Evolutionary conservation across 139 green algal genomes (phyloP), one percentile per base, ranked within the genome.

Genomic region (Chlorella sp.): DNA sequence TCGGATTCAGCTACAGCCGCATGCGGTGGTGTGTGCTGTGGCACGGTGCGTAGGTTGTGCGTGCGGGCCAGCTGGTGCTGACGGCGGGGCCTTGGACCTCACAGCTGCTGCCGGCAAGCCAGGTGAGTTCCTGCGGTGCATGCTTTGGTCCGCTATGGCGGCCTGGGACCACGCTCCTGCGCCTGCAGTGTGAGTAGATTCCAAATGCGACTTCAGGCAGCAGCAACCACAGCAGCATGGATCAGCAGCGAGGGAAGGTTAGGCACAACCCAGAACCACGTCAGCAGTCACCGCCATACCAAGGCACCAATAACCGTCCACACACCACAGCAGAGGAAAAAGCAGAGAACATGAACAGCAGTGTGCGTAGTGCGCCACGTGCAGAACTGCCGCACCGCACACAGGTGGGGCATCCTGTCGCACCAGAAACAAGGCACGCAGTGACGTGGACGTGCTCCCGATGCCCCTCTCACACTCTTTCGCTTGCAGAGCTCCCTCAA

Each of bases 81-180:
- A 63, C 78, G 2, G 70, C 80, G 0, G 90, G 90, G 0, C 74
- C 86, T 0, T 95, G 90, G 90, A 88, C 92, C 23, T 49, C 77
- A 1, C 27, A 85, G 27, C 64, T 93, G 61, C 80, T 94, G 31
- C 90, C 90, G 4, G 76, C 90, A 50, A 73, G 92, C 27, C 72
- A 85, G 80, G 86, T 87, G 33, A 30, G 62, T 5, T 17, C 2
- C 31, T 31, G 65, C 3, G 0, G 33, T 1, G 30, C 14, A 32
- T 59, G 35, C 34, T 50, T n/a, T 31, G 6, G 55, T n/a, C n/a
- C n/a, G n/a, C 10, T 17, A 55, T 55, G 42, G 42, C 42, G 17
- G 10, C 10, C 10, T 55, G 10, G 42, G 42, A 55, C 42, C 10
- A 10, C 42, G 42, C 17, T 55, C 42, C 17, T n/a, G n/a, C n/a